Percentiles rank a stretch among this genome's conserved stretches.
Conservation (phyloP, 805 yeast species). For the Metschnikowia koreensis region DNA sequence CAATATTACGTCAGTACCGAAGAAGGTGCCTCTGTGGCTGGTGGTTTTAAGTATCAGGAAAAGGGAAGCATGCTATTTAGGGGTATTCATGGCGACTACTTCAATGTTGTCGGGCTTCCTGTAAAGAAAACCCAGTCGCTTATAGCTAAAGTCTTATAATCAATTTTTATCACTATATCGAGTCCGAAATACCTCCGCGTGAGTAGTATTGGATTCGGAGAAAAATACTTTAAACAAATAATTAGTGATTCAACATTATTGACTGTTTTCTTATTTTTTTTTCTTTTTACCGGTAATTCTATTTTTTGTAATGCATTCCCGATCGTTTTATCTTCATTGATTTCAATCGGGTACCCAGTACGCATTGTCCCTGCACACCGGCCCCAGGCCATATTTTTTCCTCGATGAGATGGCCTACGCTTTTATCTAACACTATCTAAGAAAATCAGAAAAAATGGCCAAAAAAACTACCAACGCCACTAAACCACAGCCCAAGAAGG, state of each 20-base stretch:
- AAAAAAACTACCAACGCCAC: conserved; percentile 18
- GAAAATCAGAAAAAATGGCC: conserved; percentile 25
- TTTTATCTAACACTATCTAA: neutral
- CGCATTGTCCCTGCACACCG: conserved; percentile 13
- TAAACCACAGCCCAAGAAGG: conserved; percentile 13
- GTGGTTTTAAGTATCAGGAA: conserved; percentile 87
- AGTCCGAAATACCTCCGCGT: too few species aligned
- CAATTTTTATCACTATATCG: too few species aligned
- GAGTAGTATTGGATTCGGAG: too few species aligned
- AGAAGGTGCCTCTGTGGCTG: conserved; percentile 84
- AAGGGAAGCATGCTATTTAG: conserved; percentile 63
- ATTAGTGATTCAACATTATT: too few species aligned
- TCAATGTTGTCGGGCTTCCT: conserved; percentile 88
- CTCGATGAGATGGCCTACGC: conserved; percentile 15
- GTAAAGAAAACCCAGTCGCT: conserved; percentile 18
- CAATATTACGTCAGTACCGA: conserved; percentile 60
- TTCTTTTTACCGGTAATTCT: too few species aligned
- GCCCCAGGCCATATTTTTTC: conserved; percentile 6
- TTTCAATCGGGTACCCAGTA: neutral
- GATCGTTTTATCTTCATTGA: too few species aligned
- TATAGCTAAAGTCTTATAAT: conserved; percentile 1
- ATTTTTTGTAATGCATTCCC: too few species aligned
- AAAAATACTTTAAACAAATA: too few species aligned
- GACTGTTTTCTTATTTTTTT: too few species aligned
- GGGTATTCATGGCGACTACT: conserved; percentile 73